These are phyloP conservation scores for Harringtonia aguacate DNA, from an alignment of 2,329 filamentous ascomycete species.

Conservation along the genomic window DNA sequence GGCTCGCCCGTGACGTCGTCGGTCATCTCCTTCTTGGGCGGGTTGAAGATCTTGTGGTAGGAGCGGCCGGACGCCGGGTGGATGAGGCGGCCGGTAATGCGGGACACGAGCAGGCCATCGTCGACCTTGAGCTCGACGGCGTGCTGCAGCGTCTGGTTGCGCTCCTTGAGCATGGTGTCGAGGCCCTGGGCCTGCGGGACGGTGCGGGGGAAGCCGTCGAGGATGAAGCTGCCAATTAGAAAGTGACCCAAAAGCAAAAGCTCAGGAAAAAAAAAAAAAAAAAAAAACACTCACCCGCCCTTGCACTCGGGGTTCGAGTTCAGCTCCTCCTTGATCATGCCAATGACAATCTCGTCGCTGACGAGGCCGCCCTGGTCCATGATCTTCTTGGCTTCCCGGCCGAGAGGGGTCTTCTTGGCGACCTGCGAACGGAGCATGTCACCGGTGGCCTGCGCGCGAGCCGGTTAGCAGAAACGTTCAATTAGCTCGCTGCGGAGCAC, in stretches of 20 bases:
- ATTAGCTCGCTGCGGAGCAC: conserved; percentile 21
- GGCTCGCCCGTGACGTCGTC: conserved; percentile 97
- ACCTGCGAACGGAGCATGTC: conserved; percentile 99
- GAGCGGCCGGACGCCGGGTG: conserved; percentile 93
- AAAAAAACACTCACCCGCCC: conserved; percentile 58
- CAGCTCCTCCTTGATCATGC: conserved; percentile 98
- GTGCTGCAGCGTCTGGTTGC: conserved; percentile 81
- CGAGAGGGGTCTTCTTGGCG: conserved; percentile 90
- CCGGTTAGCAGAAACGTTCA: neutral
- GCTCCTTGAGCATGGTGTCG: conserved; percentile 75
- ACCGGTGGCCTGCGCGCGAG: conserved; percentile 65
- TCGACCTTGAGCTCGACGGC: conserved; percentile 96
- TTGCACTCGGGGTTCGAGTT: conserved; percentile 91
- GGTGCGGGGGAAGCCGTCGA: conserved; percentile 96
- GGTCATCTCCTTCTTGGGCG: conserved; percentile 85
- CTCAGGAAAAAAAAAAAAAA: conserved; percentile 2
- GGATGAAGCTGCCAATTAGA: conserved; percentile 65
- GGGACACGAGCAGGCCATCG: conserved; percentile 82
- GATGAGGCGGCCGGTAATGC: conserved; percentile 91
- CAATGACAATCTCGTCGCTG: conserved; percentile 97
- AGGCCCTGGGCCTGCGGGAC: conserved; percentile 91
- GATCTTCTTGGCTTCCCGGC: conserved; percentile 98
- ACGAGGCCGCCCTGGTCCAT: conserved; percentile 98
- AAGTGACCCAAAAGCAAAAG: neutral
- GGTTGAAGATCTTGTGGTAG: conserved; percentile 99